Evolutionary conservation across 106 monocot genomes (phyloP).

Genomic region (Allium fistulosum): DNA sequence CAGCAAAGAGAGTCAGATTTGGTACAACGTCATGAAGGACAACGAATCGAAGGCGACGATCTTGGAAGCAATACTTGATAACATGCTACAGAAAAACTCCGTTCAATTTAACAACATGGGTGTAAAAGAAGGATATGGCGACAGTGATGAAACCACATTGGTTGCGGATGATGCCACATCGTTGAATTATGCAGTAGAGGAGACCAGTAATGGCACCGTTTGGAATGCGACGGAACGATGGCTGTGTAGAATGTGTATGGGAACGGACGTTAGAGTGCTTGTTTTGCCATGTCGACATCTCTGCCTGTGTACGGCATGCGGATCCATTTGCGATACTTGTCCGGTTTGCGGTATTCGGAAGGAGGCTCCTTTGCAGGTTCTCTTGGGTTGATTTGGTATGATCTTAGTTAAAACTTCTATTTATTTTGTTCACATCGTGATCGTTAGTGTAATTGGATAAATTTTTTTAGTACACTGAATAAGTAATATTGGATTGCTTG

Average conservation of each 20-base stretch:
- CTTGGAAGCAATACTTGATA: conserved; percentile 42
- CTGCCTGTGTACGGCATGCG: conserved; percentile 7
- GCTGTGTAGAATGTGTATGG: conserved; percentile 1
- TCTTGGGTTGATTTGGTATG: background rate
- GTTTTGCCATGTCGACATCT: conserved; percentile 13
- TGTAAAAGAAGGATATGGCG: conserved; percentile 25
- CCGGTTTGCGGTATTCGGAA: conserved; percentile 10
- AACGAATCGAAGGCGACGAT: conserved; percentile 46
- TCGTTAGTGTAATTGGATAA: no score
- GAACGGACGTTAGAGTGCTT: conserved; percentile 7
- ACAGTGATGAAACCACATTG: conserved; percentile 17
- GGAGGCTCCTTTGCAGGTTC: conserved; percentile 15
- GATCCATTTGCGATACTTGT: background rate
- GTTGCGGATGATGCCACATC: conserved; percentile 36
- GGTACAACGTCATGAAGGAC: conserved; percentile 52
- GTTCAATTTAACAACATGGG: background rate
- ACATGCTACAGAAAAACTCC: conserved; percentile 24
- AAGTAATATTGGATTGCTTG: no score
- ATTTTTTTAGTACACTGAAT: no score
- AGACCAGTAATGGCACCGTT: background rate
- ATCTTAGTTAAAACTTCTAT: no score
- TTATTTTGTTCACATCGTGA: no score
- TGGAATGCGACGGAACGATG: background rate
- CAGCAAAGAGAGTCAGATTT: conserved; percentile 50
- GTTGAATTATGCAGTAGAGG: conserved; percentile 22